Evolutionary conservation across 2,329 filamentous ascomycete genomes (phyloP).

Genomic region (Neonectria coccinea): DNA sequence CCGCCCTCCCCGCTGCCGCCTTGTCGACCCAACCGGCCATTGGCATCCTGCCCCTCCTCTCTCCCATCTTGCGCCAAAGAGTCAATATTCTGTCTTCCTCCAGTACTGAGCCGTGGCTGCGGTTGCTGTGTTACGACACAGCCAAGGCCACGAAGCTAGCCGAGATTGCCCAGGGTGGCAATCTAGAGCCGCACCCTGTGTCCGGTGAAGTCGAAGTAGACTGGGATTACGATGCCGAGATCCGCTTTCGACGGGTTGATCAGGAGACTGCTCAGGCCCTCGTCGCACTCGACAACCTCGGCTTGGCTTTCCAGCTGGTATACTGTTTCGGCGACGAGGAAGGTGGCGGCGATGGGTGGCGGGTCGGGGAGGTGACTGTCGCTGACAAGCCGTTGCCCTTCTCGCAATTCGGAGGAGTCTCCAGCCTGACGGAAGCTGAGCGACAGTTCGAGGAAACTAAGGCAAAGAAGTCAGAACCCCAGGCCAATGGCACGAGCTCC

Average conservation of each 20-base stretch:
- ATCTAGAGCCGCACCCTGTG: constrained; percentile 82
- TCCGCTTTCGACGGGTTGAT: constrained; percentile 76
- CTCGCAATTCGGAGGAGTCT: constrained; percentile 61
- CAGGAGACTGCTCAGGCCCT: constrained; percentile 79
- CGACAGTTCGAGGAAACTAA: constrained; percentile 59
- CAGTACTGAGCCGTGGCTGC: constrained; percentile 76
- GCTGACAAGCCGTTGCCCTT: constrained; percentile 70
- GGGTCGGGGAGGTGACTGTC: constrained; percentile 75
- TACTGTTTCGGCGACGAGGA: constrained; percentile 76
- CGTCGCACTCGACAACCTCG: constrained; percentile 70
- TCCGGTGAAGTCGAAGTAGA: constrained; percentile 84
- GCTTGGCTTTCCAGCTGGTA: constrained; percentile 73
- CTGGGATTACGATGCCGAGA: constrained; percentile 72
- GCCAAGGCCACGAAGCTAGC: constrained; percentile 67
- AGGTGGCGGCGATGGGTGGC: constrained; percentile 74
- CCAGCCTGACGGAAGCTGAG: constrained; percentile 71
- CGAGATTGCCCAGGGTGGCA: constrained; percentile 70
- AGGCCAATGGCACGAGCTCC: constrained; percentile 31
- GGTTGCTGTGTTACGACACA: constrained; percentile 76
- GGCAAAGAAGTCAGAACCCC: constrained; percentile 37
- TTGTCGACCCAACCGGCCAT: constrained; percentile 68
- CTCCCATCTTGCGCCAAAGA: constrained; percentile 74
- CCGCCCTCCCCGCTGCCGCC: constrained; percentile 69
- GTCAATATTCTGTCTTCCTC: constrained; percentile 73
- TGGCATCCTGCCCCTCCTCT: constrained; percentile 69